Evolutionary conservation across 805 yeast species (phyloP), one percentile per base, ranked within the genome.

Genomic region (Metschnikowia aberdeeniae): DNA sequence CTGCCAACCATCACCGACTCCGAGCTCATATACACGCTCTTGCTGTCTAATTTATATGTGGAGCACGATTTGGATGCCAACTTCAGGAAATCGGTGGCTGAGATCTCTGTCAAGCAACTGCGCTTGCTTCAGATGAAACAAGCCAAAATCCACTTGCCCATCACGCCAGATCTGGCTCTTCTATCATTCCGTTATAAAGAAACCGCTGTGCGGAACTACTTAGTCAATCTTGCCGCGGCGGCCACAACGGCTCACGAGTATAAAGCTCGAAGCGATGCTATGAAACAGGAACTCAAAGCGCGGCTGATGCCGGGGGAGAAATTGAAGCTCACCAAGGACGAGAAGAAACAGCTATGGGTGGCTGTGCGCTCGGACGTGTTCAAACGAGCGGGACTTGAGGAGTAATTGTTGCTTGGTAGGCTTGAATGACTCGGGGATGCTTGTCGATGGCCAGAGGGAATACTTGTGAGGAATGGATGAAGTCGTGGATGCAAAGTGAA

Each of bases 181-280:
- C 57, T 71, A 43, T 58, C 60, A 36, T 63, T 69, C 48, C 63
- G 67, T 40, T 73, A 63, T 44, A 72, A 69, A 56, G 70, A 70
- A 41, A 66, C 75, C 22, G 79, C 80, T 4, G 56, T 76, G 27
- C 56, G 79, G 42, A 76, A 77, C 58, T 77, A 73, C 49, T 62
- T 77, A 45, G 64, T 77, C n/a, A 77, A 77, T 56, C 59, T 77
- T 44, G 72, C 78, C 10, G 81, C 79, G 10, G 81, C 81, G 4
- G 74, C 79, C 6, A 76, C 79, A 35, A 76, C 81, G 0, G 73
- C 78, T 6, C 67, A 72, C 47, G 81, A 76, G 53, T 76, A 73
- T 55, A 70, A 74, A 49, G 51, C 68, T 37, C 66, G 67, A 50
- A 47, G 66, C 3, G 72, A 67, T 43, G 63, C 59, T 10, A 44